These are phyloP conservation scores for Aspergillus calidoustus DNA, from an alignment of 2,329 filamentous ascomycete species.

Conservation along the genomic window DNA sequence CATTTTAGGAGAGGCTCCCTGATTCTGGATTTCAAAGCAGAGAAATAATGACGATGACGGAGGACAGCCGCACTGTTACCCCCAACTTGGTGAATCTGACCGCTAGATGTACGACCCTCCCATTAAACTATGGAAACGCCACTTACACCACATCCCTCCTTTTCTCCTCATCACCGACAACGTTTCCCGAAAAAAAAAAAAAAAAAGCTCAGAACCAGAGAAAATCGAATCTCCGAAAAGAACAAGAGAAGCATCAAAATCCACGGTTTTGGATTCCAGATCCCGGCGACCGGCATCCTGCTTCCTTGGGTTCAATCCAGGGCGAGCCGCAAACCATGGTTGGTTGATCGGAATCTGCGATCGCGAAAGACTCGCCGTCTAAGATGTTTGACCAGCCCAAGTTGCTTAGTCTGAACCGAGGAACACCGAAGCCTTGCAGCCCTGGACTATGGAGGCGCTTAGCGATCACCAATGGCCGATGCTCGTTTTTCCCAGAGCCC, in stretches of 20 bases:
- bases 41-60: neutral
- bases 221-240: neutral
- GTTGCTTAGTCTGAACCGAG: neutral
- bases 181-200: neutral
- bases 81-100: neutral
- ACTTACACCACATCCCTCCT: slow-evolving; percentile 21
- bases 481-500: neutral
- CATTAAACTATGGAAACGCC: slow-evolving; percentile 19
- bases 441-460: neutral
- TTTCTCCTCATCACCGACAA: neutral
- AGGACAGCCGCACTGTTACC: neutral
- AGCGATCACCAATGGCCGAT: neutral
- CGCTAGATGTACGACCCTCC: neutral
- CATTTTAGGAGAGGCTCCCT: neutral
- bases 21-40: neutral
- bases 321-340: neutral
- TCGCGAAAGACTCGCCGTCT: neutral
- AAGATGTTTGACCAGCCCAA: neutral
- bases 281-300: neutral
- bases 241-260: neutral
- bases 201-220: neutral
- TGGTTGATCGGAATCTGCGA: neutral
- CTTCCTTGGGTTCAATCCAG: slow-evolving; percentile 5
- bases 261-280: neutral
- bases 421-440: neutral